phyloP scores from a whole-genome alignment of 495 filamentous ascomycete genomes.

The Xylaria acuta region DNA sequence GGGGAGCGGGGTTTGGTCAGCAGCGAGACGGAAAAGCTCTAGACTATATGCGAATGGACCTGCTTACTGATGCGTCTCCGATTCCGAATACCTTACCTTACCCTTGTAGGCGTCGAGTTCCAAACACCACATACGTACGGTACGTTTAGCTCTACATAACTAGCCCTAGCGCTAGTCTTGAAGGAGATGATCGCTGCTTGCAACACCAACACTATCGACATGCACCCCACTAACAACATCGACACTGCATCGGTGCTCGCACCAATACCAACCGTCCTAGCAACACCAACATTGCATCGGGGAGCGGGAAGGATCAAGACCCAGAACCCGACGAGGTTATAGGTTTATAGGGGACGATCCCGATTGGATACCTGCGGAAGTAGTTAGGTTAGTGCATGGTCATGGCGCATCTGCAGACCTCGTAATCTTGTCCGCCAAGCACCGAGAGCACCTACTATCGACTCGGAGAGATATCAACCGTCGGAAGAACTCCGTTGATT shows the following conservation, averaged over 20 bases:
- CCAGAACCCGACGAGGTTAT: background rate
- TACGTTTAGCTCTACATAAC: background rate
- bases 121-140: background rate
- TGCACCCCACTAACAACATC: conserved; percentile 9
- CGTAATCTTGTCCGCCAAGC: conserved; percentile 5
- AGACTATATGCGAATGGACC: background rate
- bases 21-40: background rate
- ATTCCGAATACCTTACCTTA: background rate
- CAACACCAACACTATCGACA: conserved; percentile 8
- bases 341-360: background rate
- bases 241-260: background rate
- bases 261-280: background rate
- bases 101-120: background rate
- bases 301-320: background rate
- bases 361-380: background rate
- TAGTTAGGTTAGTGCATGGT: background rate
- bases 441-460: background rate
- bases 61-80: background rate
- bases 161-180: conserved; percentile 2
- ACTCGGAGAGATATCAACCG: background rate
- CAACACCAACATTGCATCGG: background rate
- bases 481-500: background rate
- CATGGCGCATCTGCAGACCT: conserved; percentile 7
- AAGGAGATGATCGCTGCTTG: background rate
- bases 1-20: conserved; percentile 9